These are phyloP conservation scores for Bacterosira constricta DNA, from an alignment of 108 stramenopile genomes.

Conservation along the genomic window DNA sequence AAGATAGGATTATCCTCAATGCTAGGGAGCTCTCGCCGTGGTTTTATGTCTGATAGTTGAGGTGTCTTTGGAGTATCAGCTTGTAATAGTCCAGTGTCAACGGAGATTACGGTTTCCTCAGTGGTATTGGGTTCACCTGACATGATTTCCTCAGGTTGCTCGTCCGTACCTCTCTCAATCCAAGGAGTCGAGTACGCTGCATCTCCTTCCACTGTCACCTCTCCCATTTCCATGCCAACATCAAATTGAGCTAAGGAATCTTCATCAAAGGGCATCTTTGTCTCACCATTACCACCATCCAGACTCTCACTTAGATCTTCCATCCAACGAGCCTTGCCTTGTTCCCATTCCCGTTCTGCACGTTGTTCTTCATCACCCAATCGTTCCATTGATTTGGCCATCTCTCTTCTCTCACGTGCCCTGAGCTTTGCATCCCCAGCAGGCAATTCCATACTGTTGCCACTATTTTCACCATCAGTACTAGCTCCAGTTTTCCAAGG, in stretches of 20 bases:
- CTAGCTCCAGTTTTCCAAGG: slow-evolving; percentile 7
- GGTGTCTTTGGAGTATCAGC: not conserved
- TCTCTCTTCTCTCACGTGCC: slow-evolving; percentile 27
- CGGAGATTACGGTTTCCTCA: not conserved
- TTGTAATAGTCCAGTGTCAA: not conserved
- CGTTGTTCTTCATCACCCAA: slow-evolving; percentile 39
- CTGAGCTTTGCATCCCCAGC: slow-evolving; percentile 33
- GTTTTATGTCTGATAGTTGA: not conserved
- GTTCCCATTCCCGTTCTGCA: slow-evolving; percentile 49
- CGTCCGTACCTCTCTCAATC: slow-evolving; percentile 19
- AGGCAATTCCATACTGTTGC: slow-evolving; percentile 31
- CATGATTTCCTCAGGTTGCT: not conserved
- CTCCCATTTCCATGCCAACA: slow-evolving; percentile 38
- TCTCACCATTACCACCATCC: not conserved
- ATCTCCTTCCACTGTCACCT: slow-evolving; percentile 36
- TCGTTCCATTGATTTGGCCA: slow-evolving; percentile 37
- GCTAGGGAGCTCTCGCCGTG: slow-evolving; percentile 36
- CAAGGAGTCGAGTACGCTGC: slow-evolving; percentile 33
- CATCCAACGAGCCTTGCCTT: slow-evolving; percentile 44
- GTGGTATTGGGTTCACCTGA: not conserved
- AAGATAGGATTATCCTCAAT: slow-evolving; percentile 82
- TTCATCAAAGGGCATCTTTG: not conserved
- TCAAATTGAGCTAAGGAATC: slow-evolving; percentile 28
- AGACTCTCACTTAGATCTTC: slow-evolving; percentile 9
- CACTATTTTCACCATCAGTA: not conserved